phyloP scores from a whole-genome alignment of 2,329 filamentous ascomycete genomes.

The Fusarium transvaalense region DNA sequence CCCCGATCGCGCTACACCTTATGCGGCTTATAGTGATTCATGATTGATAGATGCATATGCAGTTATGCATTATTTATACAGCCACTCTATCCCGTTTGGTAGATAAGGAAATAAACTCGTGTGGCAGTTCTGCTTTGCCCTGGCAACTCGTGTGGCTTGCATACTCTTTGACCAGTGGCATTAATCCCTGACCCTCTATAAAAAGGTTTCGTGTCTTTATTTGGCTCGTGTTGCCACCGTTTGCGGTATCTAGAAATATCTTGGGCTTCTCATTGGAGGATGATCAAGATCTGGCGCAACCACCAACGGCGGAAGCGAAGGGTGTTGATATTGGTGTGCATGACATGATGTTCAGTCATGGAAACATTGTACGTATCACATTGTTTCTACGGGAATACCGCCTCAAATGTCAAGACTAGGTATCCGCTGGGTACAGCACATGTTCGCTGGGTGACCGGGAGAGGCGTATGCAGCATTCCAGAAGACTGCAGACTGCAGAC shows the following conservation, averaged over 20 bases:
- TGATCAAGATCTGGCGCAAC: slow-evolving; percentile 20
- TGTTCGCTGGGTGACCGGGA: slow-evolving; percentile 54
- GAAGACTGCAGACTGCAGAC: background rate
- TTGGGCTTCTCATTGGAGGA: slow-evolving; percentile 15
- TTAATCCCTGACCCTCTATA: slow-evolving; percentile 19
- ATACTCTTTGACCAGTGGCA: slow-evolving; percentile 10
- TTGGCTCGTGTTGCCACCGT: slow-evolving; percentile 17
- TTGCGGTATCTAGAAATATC: slow-evolving; percentile 21
- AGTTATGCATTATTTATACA: slow-evolving; percentile 7
- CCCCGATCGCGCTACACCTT: slow-evolving; percentile 12
- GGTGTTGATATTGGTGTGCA: background rate
- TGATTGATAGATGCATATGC: slow-evolving; percentile 6
- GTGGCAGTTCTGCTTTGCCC: slow-evolving; percentile 21
- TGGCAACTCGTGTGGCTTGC: slow-evolving; percentile 26
- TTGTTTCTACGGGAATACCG: slow-evolving; percentile 13
- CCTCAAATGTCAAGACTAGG: background rate
- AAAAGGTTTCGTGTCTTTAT: slow-evolving; percentile 29
- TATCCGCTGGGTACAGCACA: slow-evolving; percentile 49
- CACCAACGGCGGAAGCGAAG: slow-evolving; percentile 28
- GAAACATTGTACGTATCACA: slow-evolving; percentile 9
- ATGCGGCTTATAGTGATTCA: background rate
- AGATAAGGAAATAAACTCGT: background rate
- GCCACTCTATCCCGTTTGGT: slow-evolving; percentile 3
- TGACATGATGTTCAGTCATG: background rate
- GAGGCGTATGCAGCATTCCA: slow-evolving; percentile 18